Evolutionary conservation across 352 stramenopile species (phyloP), one percentile per base, ranked within the genome.

Genomic region (Globisporangium cederbergense): DNA sequence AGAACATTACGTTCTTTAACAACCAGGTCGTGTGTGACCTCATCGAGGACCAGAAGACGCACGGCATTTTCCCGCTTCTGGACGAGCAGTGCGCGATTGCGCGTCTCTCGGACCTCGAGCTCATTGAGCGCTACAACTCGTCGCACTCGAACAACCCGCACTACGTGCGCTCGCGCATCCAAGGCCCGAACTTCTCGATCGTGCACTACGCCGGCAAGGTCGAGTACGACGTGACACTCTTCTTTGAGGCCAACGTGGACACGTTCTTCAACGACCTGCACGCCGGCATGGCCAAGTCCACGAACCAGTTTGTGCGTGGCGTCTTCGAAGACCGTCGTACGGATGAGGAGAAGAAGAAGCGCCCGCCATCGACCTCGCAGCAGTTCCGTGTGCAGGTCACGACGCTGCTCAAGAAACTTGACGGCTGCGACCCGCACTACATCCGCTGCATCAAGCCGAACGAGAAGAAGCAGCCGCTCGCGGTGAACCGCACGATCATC

Each of bases 401-500:
- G 18, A 83, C 86, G 55, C 70, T 97, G 54, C 74, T 97, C 4
- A 86, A 83, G 67, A 88, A 91, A 64, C 72, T 97, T 34, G 87
- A 94, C 59, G 81, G 78, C 16, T 97, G 90, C 68, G 88, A 95
- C 67, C 91, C 89, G 28, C 85, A 96, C 71, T 97, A 97, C 76
- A 93, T 97, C 38, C 88, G 89, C 51, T 96, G 88, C 67, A 96
- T 97, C 65, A 97, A 97, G 67, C 83, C 88, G 2, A 97, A 97
- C 62, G 86, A 96, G 52, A 75, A 91, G 34, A 97, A 97, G 71
- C 61, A 72, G n/a, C 79, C 85, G n/a, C 68, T 90, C 22, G 66
- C 73, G 34, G 79, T 89, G 38, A 81, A 93, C 68, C 79, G 83
- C 57, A 74, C 76, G 50, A 79, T 91, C 32, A 79, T 95, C 25